Evolutionary conservation across 305 asterid genomes (phyloP), one percentile per base, ranked within the genome.

Genomic region (Fraxinus dipetala): DNA sequence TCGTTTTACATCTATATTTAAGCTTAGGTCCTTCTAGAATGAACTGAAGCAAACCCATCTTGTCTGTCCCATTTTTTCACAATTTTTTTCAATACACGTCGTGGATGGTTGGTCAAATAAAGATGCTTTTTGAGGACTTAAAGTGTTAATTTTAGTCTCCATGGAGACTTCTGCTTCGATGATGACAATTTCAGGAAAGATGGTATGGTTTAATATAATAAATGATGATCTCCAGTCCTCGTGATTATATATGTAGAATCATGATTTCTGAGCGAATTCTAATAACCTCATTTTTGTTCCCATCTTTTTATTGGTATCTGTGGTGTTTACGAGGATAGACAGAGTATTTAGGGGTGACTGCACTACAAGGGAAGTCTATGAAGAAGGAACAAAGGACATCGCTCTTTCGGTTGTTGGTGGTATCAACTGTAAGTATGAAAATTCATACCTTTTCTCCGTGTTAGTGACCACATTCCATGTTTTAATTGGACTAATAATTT

Each of bases 381-480:
- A 91, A 67, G 93, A 91, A 84, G 97, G 96, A 84, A 83, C 90
- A 72, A 91, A 87, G 87, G 97, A 90, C 82, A 90, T 95, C 82
- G 97, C 97, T 83, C 93, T 95, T 79, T 95, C 95, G 14, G 98
- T 91, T 86, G 94, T 91, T 51, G 91, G 90, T 73, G 98, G 98
- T 35, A 85, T 95, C 82, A 95, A 95, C 87, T 93, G 98, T 95
- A 83, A 93, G 98, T 87, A 40, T 79, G 59, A 72, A 54, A 74
- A 38, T 75, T 36, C 61, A 76, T 70, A 78, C 75, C 75, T 83
- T 83, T 80, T 56, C 76, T 63, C 76, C 59, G 24, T 45, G 69
- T 9, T 69, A 59, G 61, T 76, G 34, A 75, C 30, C 80, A 73
- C 76, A 30, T 28, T 31, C 70, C 26, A 67, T 51, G 72, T 72